Conservation (phyloP, 2,329 filamentous ascomycete genomes). For the Pyrenochaeta sp. region DNA sequence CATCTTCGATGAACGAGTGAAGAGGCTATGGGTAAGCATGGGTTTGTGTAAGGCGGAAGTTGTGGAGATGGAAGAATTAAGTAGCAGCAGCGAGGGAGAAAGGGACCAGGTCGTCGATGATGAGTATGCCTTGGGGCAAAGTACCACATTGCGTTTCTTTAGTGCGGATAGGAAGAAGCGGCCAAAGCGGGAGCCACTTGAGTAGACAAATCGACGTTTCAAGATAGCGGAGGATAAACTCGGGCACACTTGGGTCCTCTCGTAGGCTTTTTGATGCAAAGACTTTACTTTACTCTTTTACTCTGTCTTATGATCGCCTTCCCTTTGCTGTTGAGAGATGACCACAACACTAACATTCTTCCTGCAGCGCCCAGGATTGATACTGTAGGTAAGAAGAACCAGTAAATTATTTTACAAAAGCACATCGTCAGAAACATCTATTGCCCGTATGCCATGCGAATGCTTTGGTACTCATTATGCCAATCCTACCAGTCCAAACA, state of each 20-base stretch:
- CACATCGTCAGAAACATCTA: too few species aligned
- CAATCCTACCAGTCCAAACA: too few species aligned
- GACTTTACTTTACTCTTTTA: too few species aligned
- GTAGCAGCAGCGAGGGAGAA: conserved; percentile 20
- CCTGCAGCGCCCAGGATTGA: too few species aligned
- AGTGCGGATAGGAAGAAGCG: not conserved
- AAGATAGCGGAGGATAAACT: not conserved
- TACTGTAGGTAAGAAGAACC: too few species aligned
- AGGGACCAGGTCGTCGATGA: conserved; percentile 7
- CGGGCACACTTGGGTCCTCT: not conserved
- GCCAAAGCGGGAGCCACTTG: not conserved
- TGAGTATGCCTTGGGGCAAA: conserved; percentile 27
- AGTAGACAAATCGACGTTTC: not conserved
- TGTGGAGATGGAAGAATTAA: conserved; percentile 13
- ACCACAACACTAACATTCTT: too few species aligned
- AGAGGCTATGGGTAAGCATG: conserved; percentile 27
- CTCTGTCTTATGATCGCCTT: too few species aligned
- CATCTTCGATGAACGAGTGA: conserved; percentile 29
- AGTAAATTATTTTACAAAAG: too few species aligned
- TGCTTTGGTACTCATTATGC: too few species aligned
- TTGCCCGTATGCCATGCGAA: too few species aligned
- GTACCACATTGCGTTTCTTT: conserved; percentile 28
- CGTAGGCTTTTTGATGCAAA: too few species aligned
- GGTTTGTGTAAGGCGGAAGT: conserved; percentile 24
- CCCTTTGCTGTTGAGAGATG: too few species aligned